Evolutionary conservation across 1,284 basidiomycete genomes (phyloP), one percentile per base, ranked within the genome.

Genomic region (Cronartium quercuum): DNA sequence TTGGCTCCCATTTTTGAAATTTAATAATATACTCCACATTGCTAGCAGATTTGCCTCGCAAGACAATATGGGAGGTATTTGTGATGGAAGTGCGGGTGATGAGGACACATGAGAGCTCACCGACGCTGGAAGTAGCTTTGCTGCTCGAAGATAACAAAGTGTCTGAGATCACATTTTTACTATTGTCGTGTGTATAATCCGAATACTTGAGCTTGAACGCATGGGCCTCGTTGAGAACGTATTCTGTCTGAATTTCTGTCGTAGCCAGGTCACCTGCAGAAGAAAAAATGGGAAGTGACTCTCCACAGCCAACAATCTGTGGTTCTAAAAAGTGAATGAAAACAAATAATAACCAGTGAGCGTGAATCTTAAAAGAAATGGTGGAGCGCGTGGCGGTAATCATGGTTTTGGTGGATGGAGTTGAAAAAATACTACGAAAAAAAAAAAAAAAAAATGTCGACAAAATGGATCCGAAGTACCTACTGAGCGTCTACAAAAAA

Each of bases 271-370:
- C 40, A 4, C 3, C 42, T 51, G 62, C 6, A 41, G 69, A 61
- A 61, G 3, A 21, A 42, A 64, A 73, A 29, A 73, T 73, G 62
- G 69, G 69, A 40, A 73, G 42, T 13, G 69, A 73, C 41, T 73
- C 69, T 12, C 69, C 62, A 51, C 35, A 61, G 18, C 29, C 60
- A 7, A 55, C n/a, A 55, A 55, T n/a, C n/a, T n/a, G 51, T 55
- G 29, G 15, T 55, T 24, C 29, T 55, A 55, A 21, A 1, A 10
- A 5, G 51, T 21, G 29, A 24, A 55, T 55, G 6, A 55, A n/a
- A n/a, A n/a, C n/a, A n/a, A n/a, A n/a, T n/a, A n/a, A n/a, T 21
- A 55, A 12, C n/a, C 7, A 55, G 29, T 18, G 51, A 55, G 29
- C n/a, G 51, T 55, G 29, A 55, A 55, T 24, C 9, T 24, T 24